phyloP scores from a whole-genome alignment of 2,329 filamentous ascomycete genomes.

The Clarireedia hainanense region DNA sequence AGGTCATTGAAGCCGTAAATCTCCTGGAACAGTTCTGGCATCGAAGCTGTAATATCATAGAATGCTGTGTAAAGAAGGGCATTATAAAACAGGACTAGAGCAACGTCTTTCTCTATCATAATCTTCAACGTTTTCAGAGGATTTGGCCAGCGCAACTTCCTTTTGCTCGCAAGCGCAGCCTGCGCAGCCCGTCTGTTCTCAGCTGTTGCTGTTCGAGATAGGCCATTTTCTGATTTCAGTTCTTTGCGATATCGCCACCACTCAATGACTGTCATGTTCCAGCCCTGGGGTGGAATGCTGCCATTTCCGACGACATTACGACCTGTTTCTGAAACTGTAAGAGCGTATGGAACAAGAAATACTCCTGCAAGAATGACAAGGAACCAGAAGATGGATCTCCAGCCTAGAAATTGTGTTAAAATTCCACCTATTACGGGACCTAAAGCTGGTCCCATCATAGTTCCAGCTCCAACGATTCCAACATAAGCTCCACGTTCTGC shows the following conservation, averaged over 20 bases:
- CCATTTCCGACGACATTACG: slow-evolving; percentile 30
- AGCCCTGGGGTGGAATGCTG: slow-evolving; percentile 47
- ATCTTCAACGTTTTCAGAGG: slow-evolving; percentile 47
- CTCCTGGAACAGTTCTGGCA: slow-evolving; percentile 37
- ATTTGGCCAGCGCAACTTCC: slow-evolving; percentile 46
- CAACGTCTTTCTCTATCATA: slow-evolving; percentile 50
- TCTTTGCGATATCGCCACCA: slow-evolving; percentile 28
- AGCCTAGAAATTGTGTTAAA: slow-evolving; percentile 39
- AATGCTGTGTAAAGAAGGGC: slow-evolving; percentile 49
- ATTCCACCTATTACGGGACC: slow-evolving; percentile 44
- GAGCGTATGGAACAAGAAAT: slow-evolving; percentile 30
- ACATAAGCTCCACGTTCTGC: slow-evolving; percentile 67
- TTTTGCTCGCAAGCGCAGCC: slow-evolving; percentile 30
- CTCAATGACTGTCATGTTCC: slow-evolving; percentile 51
- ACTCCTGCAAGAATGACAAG: slow-evolving; percentile 37
- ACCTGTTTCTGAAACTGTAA: slow-evolving; percentile 28
- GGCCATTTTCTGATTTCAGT: slow-evolving; percentile 16
- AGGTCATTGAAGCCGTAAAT: slow-evolving; percentile 29
- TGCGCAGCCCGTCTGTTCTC: slow-evolving; percentile 29
- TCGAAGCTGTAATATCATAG: slow-evolving; percentile 43
- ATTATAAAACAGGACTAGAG: slow-evolving; percentile 44
- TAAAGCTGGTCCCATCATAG: slow-evolving; percentile 38
- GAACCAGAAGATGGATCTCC: slow-evolving; percentile 47
- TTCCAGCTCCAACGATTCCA: slow-evolving; percentile 54
- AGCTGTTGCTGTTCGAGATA: slow-evolving; percentile 27